Evolutionary conservation across 2,329 filamentous ascomycete species (phyloP), one percentile per base, ranked within the genome.

Genomic region (Fusarium albidum): DNA sequence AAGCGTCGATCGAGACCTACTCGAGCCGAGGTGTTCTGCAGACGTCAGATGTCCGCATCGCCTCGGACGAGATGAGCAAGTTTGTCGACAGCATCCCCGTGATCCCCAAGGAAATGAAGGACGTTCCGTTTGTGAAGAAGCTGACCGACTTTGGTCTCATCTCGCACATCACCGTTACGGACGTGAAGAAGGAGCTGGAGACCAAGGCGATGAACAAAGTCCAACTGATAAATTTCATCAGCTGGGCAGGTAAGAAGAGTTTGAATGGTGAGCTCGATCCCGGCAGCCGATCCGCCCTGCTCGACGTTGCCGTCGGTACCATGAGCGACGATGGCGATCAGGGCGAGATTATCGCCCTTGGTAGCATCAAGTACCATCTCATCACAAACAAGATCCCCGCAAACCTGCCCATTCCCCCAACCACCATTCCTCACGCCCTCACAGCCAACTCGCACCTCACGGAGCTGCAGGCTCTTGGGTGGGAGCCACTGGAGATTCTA

Each of bases 21-120:
- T 97, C 93, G 2, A 96, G 89, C 15, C 86, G 88, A 52, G 96
- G 96, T 49, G 87, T 99, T 7, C 79, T 97, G 47, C 85, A 89
- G n/a, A 96, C 90, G 29, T 85, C 90, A 11, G 83, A 90, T 63
- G 91, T 97, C 29, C 90, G 95, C 28, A 83, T 96, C 63, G 90
- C 78, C 70, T 76, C 89, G 70, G 70, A 90, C 78, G 79, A 87
- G 63, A 70, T 88, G 43, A 78, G 76, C 65, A 81, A 82, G 52
- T 99, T 99, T 68, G 86, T 98, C 51, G 88, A 93, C 50, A 90
- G 90, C 28, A 95, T 99, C 57, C 92, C 95, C 0, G 87, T 96
- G 32, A 80, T 98, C 5, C 90, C 94, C 1, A 85, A 91, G 37
- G 86, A 88, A 54, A 81, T 98, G 63, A 85, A 88, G 52, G 81